A percentile compares a stretch with the other conserved stretches of the same genome.
Evolutionary conservation across 2,329 filamentous ascomycete species (phyloP).

Genomic region (Plenodomus lindquistii): DNA sequence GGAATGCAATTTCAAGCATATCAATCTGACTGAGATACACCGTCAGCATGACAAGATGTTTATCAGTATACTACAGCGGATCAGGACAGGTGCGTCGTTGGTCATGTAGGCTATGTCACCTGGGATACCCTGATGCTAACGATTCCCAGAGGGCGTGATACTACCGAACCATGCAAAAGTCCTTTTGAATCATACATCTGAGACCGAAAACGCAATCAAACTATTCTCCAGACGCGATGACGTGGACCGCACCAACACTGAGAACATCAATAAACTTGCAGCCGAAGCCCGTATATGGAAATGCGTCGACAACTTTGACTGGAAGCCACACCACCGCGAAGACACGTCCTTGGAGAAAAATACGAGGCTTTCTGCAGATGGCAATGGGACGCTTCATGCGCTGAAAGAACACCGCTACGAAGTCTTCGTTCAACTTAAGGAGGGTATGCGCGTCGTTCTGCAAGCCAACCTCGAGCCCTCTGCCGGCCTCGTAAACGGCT

Average conservation of each 20-base stretch:
- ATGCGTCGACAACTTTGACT: constrained; percentile 50
- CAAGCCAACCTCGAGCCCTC: constrained; percentile 53
- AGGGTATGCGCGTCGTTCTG: constrained; percentile 58
- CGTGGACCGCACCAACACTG: constrained; percentile 39
- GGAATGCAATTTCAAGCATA: constrained; percentile 57
- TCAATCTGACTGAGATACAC: constrained; percentile 60
- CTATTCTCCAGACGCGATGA: constrained; percentile 50
- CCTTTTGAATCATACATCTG: constrained; percentile 52
- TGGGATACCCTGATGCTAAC: constrained; percentile 2
- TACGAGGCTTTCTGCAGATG: constrained; percentile 8
- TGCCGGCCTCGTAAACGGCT: constrained; percentile 40
- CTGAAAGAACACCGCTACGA: constrained; percentile 54
- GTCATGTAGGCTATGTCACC: background rate
- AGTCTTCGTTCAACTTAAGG: constrained; percentile 51
- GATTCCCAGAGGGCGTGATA: constrained; percentile 29
- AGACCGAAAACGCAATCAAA: constrained; percentile 50
- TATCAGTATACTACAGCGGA: constrained; percentile 60
- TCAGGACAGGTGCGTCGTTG: constrained; percentile 51
- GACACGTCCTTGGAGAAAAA: constrained; percentile 20
- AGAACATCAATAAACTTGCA: constrained; percentile 37
- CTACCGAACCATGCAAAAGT: constrained; percentile 43
- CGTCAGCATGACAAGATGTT: constrained; percentile 61
- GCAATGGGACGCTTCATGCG: constrained; percentile 21
- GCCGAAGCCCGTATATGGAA: constrained; percentile 28
- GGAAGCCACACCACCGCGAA: constrained; percentile 34